phyloP scores from a whole-genome alignment of 306 rosid genomes.

The Dalbergia cochinchinensis region DNA sequence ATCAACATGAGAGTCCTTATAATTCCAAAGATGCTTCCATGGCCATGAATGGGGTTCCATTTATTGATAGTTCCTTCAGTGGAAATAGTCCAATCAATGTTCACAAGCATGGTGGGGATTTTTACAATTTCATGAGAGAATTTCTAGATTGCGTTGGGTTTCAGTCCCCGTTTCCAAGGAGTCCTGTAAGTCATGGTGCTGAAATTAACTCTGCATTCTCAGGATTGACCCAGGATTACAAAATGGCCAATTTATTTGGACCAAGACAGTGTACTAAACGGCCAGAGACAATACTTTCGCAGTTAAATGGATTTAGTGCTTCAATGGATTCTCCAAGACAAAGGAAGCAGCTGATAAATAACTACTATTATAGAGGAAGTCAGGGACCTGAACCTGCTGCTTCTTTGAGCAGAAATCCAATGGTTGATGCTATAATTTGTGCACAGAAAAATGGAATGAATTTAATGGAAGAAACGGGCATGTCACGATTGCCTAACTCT shows the following conservation, averaged over 20 bases:
- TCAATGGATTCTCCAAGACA: slow-evolving; percentile 48
- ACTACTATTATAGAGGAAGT: slow-evolving; percentile 42
- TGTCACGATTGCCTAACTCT: slow-evolving; percentile 41
- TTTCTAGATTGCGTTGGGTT: slow-evolving; percentile 35
- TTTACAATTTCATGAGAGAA: slow-evolving; percentile 41
- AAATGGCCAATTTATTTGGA: slow-evolving; percentile 43
- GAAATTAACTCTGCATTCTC: slow-evolving; percentile 44
- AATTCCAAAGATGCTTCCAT: slow-evolving; percentile 30
- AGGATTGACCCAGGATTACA: slow-evolving; percentile 41
- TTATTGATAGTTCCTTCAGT: slow-evolving; percentile 15
- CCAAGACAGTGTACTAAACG: slow-evolving; percentile 11
- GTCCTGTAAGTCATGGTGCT: slow-evolving; percentile 29
- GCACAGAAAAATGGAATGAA: slow-evolving; percentile 28
- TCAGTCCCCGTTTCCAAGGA: slow-evolving; percentile 42
- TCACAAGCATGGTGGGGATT: slow-evolving; percentile 19
- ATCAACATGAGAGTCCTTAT: slow-evolving; percentile 44
- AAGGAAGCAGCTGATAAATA: slow-evolving; percentile 45
- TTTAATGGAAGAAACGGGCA: slow-evolving; percentile 43
- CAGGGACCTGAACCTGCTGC: slow-evolving; percentile 28
- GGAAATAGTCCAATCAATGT: slow-evolving; percentile 44
- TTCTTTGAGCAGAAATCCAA: slow-evolving; percentile 46
- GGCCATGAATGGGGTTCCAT: slow-evolving; percentile 34
- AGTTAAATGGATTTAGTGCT: slow-evolving; percentile 41
- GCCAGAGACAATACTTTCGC: slow-evolving; percentile 38
- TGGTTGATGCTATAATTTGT: slow-evolving; percentile 39